phyloP scores from a whole-genome alignment of 352 stramenopile species.

The Phytophthora chlamydospora region DNA sequence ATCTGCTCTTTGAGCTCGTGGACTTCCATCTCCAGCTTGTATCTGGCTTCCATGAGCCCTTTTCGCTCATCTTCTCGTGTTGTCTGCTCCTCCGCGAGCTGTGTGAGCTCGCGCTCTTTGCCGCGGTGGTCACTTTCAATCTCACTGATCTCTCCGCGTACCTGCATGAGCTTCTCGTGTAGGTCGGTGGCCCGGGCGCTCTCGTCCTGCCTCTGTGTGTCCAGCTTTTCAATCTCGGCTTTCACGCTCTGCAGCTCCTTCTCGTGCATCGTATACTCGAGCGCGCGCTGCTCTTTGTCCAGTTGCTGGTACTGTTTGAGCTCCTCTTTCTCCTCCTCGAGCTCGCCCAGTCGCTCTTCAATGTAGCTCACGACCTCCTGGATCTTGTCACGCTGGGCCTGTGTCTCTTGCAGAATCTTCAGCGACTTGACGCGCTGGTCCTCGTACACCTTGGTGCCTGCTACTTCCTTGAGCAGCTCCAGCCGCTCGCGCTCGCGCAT shows the following conservation, averaged over 20 bases:
- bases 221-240: constrained; percentile 68
- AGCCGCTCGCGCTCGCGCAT: constrained; percentile 98
- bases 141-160: constrained; percentile 58
- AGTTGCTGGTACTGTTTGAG: constrained; percentile 95
- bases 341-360: constrained; percentile 92
- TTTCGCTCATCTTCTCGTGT: constrained; percentile 74
- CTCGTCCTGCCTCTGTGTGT: constrained; percentile 70
- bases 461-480: constrained; percentile 98
- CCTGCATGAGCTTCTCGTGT: constrained; percentile 70
- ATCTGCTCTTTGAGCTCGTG: constrained; percentile 75
- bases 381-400: constrained; percentile 95
- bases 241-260: constrained; percentile 81
- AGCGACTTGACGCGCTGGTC: constrained; percentile 96
- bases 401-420: constrained; percentile 97
- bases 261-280: constrained; percentile 97
- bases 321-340: constrained; percentile 99
- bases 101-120: constrained; percentile 58
- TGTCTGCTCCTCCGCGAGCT: constrained; percentile 58
- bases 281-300: constrained; percentile 94
- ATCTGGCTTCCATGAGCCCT: constrained; percentile 77
- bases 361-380: constrained; percentile 96
- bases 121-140: constrained; percentile 49
- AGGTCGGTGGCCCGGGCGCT: constrained; percentile 54
- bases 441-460: constrained; percentile 99
- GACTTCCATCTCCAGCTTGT: constrained; percentile 85